Percentiles rank a stretch among this genome's conserved stretches.
Conservation (phyloP, 2,329 filamentous ascomycete species). For the Cytospora piceae region DNA sequence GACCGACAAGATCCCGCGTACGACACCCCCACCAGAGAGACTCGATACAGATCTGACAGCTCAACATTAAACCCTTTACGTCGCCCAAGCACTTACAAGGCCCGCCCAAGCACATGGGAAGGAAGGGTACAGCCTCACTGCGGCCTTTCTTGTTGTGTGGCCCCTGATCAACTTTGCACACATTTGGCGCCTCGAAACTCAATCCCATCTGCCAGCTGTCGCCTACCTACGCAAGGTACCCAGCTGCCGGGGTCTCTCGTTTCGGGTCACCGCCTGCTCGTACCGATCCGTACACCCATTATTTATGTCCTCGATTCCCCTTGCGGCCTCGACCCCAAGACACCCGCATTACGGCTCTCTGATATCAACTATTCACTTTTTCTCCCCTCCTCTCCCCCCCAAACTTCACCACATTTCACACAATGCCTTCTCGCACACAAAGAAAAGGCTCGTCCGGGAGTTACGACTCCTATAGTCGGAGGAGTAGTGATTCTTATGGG, state of each 20-base stretch:
- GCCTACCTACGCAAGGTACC: constrained; percentile 20
- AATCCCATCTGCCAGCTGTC: constrained; percentile 14
- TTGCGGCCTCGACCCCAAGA: constrained; percentile 3
- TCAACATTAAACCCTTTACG: constrained; percentile 6
- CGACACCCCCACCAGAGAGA: constrained; percentile 21
- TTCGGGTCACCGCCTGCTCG: constrained; percentile 9
- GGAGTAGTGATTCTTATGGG: constrained; percentile 29
- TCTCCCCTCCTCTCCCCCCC: background rate
- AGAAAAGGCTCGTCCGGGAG: constrained; percentile 17
- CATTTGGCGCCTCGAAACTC: constrained; percentile 17
- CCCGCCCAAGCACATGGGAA: constrained; percentile 19
- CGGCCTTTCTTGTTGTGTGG: constrained; percentile 3
- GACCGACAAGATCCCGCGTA: constrained; percentile 6
- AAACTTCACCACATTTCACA: constrained; percentile 11
- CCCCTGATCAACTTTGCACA: constrained; percentile 17
- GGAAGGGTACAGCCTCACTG: constrained; percentile 25
- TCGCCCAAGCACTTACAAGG: constrained; percentile 8
- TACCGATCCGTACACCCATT: background rate
- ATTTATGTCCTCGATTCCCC: constrained; percentile 10
- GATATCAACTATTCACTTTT: background rate
- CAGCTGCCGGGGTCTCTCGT: constrained; percentile 15
- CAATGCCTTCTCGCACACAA: constrained; percentile 25
- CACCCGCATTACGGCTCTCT: background rate
- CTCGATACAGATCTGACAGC: constrained; percentile 16
- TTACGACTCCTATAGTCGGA: constrained; percentile 20